Base-by-base conservation (phyloP, 2,329 filamentous ascomycete genomes). In the Ascochyta viciae-villosae region DNA sequence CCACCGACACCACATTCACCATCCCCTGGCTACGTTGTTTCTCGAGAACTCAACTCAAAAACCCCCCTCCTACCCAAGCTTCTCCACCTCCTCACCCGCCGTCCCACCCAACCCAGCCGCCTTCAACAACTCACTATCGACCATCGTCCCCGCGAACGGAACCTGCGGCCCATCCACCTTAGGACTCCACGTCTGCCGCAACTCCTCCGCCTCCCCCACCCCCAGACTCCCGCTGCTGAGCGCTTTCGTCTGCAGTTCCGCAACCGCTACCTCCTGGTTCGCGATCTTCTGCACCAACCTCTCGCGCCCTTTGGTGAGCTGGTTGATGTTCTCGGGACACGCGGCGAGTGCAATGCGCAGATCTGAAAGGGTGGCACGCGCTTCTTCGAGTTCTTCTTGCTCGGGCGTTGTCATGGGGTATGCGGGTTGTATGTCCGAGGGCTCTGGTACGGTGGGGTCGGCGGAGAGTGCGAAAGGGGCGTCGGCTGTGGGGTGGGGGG, bases 41-140 rank as follows among this genome's bases (percentile, higher is more conserved):
- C 19, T 19, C 19, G 19, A 19, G 19, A 19, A 19, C 33, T 16
- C 4, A 6, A 16, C 33, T n/a, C 31, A 15, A 16, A 7, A n/a
- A 8, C 15, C 9, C 31, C 31, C 50, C 3, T 46, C 53, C 13
- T 53, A 38, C 15, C 46, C 51, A n/a, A 65, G 23, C 43, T 60
- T 63, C 26, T 50, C 50, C 41, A 64, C 23, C 54, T 66, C 64
- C 37, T 60, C 61, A 23, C 63, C 51, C 9, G 60, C 65, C 34
- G 57, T 64, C 19, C 62, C 65, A 4, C 63, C 38, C 45, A 74
- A 40, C 3, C 72, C 74, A 4, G 68, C 70, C 5, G 59, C 65
- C 58, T 63, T 68, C 15, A 74, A 57, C 38, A 74, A 44, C 41
- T 70, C 67, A 23, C 63, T 68, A 38, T 74, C 71, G 24, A 72